Conservation (phyloP, 192 early-diverging fungal genomes). For the Linnemannia exigua region DNA sequence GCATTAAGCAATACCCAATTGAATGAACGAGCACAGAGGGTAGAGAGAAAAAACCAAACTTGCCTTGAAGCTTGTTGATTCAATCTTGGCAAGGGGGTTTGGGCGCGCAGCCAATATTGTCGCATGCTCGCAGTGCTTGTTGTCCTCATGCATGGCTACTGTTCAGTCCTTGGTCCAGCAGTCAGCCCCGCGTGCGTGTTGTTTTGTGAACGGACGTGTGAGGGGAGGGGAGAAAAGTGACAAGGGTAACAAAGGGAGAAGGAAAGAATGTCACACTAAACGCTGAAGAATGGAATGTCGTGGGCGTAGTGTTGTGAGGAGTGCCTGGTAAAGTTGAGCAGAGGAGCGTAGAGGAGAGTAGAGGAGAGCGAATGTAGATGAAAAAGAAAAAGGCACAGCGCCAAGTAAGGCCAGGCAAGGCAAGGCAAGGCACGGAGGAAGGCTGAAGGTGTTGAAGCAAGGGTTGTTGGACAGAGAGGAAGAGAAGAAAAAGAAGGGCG, state of each 20-base stretch:
- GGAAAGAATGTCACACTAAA: not conserved
- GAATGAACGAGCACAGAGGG: not conserved
- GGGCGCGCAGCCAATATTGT: slow-evolving; percentile 34
- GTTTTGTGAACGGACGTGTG: not conserved
- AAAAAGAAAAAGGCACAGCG: not conserved
- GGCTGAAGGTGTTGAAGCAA: not conserved
- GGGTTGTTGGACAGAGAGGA: not conserved
- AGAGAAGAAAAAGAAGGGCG: not conserved
- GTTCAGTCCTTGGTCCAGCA: not conserved
- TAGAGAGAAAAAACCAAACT: not conserved
- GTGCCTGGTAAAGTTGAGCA: not conserved
- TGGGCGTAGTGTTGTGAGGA: not conserved
- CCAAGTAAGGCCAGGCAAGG: not conserved
- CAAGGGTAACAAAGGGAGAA: too few relatives aligned
- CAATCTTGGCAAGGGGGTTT: slow-evolving; percentile 51
- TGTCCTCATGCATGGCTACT: not conserved
- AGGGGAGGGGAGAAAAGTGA: not conserved
- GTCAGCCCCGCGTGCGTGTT: not conserved
- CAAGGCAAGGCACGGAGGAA: not conserved
- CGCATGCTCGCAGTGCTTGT: slow-evolving; percentile 43
- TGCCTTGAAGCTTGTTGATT: slow-evolving; percentile 53
- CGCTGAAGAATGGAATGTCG: not conserved
- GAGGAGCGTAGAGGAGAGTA: not conserved
- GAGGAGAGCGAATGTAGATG: not conserved
- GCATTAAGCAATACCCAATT: not conserved